Evolutionary conservation across 1,139 yeast genomes (phyloP), one percentile per base, ranked within the genome.

Genomic region (Sugiyamaella sp.): DNA sequence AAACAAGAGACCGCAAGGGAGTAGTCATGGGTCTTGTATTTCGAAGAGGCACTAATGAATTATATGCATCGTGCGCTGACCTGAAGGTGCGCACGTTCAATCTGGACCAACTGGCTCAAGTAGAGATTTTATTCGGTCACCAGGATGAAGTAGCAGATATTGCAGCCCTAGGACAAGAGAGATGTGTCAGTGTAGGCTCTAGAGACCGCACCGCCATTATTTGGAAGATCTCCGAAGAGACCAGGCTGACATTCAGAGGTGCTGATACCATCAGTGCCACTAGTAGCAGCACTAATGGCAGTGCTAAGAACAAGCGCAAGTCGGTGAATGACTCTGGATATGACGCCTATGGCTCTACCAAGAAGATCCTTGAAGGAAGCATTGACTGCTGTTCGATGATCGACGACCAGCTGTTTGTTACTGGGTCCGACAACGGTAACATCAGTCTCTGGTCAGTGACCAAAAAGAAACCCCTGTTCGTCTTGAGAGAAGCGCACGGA

Each of bases 161-260:
- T 54, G 75, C 90, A 21, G 87, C 97, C 0, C 75, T 93, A 59
- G 81, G 82, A 16, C 83, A 84, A 70, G 98, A 93, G 67, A 82
- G 97, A 50, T 93, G 99, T 76, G 93, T 93, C 37, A 89, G 96
- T 20, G 98, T 91, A 22, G 99, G 99, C 19, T 79, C 95, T 3
- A 81, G 99, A 65, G 99, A 93, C 71, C 84, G 95, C 64, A 88
- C 97, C 1, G 97, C 95, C 16, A 86, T 95, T 85, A 76, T 89
- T 64, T 93, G 99, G 99, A 93, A 95, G 71, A 89, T 93, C 60
- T 82, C 96, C 24, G 99, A 95, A 65, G 99, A 93, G 72, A 83
- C 96, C 1, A 80, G 98, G 66, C 79, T 93, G 63, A 90, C 97
- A 0, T 93, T 93, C 71, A 80, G 97, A 66, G 97, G 97, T 57